A percentile compares a stretch with the other conserved stretches of the same genome.
phyloP scores from a whole-genome alignment of 371 early-diverging fungal genomes.

The Mortierella sp. region DNA sequence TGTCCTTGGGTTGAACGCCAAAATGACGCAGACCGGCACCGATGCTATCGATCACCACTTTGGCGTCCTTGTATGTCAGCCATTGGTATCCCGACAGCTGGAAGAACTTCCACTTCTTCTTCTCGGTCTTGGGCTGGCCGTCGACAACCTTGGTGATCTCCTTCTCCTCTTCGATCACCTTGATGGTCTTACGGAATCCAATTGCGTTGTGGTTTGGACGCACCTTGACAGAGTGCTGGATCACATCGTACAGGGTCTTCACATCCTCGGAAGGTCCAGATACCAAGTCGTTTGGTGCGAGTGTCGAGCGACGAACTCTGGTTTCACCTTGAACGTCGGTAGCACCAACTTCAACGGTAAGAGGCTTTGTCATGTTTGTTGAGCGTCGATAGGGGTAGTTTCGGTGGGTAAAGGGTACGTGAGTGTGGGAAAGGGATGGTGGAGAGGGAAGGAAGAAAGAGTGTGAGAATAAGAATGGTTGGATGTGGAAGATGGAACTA shows the following conservation, averaged over 20 bases:
- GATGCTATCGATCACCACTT: conserved; percentile 53
- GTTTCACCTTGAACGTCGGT: conserved; percentile 58
- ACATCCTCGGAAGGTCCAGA: conserved; percentile 60
- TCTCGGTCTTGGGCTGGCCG: conserved; percentile 68
- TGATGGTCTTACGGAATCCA: conserved; percentile 72
- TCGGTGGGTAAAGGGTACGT: neutral
- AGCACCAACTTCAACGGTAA: conserved; percentile 57
- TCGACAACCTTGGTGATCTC: conserved; percentile 71
- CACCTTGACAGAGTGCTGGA: conserved; percentile 59
- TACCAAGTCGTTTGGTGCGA: conserved; percentile 58
- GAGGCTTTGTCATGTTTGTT: conserved; percentile 16
- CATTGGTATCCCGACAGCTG: conserved; percentile 75
- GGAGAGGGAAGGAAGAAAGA: neutral
- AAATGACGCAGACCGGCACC: conserved; percentile 74
- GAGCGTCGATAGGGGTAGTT: neutral
- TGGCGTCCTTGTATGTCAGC: conserved; percentile 71
- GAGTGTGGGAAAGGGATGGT: neutral
- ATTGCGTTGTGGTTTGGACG: conserved; percentile 63
- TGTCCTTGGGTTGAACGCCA: conserved; percentile 69
- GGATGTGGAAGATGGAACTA: no score
- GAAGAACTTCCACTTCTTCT: conserved; percentile 81
- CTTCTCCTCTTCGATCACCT: conserved; percentile 78
- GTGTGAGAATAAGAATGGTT: neutral
- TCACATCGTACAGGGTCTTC: conserved; percentile 72
- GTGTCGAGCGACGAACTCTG: conserved; percentile 61